Conservation (phyloP, 2,329 filamentous ascomycete species). For the Penicillium sp. region DNA sequence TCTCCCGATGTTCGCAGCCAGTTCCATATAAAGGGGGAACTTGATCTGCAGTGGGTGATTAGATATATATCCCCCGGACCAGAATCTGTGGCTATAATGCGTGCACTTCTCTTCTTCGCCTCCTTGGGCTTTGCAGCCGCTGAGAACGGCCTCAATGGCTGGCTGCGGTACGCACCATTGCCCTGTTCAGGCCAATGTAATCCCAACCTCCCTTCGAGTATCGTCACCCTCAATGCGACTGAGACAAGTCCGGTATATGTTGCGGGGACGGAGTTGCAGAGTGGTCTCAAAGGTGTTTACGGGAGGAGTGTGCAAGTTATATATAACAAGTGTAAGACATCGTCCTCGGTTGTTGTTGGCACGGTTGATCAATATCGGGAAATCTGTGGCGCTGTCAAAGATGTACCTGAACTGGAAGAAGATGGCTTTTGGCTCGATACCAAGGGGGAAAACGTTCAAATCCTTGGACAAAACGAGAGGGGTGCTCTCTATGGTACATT, state of each 20-base stretch:
- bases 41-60: not conserved
- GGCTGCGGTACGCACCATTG: conserved; percentile 64
- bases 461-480: conserved; percentile 48
- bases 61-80: not conserved
- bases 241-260: conserved; percentile 57
- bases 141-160: conserved; percentile 62
- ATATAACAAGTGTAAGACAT: conserved; percentile 23
- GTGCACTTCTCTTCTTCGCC: conserved; percentile 10
- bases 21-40: conserved; percentile 8
- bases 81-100: conserved; percentile 5
- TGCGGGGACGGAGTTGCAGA: conserved; percentile 59
- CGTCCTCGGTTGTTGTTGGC: conserved; percentile 31
- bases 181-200: conserved; percentile 41
- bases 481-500: conserved; percentile 69
- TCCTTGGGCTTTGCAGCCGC: conserved; percentile 37
- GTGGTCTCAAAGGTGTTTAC: conserved; percentile 59
- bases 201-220: conserved; percentile 47
- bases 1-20: not conserved
- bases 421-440: conserved; percentile 62
- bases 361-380: conserved; percentile 34
- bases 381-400: conserved; percentile 19
- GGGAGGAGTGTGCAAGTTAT: conserved; percentile 47
- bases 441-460: conserved; percentile 50
- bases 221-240: conserved; percentile 57
- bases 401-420: conserved; percentile 31